phyloP scores from a whole-genome alignment of 2,329 filamentous ascomycete genomes.

The Hypoxylon sp. region DNA sequence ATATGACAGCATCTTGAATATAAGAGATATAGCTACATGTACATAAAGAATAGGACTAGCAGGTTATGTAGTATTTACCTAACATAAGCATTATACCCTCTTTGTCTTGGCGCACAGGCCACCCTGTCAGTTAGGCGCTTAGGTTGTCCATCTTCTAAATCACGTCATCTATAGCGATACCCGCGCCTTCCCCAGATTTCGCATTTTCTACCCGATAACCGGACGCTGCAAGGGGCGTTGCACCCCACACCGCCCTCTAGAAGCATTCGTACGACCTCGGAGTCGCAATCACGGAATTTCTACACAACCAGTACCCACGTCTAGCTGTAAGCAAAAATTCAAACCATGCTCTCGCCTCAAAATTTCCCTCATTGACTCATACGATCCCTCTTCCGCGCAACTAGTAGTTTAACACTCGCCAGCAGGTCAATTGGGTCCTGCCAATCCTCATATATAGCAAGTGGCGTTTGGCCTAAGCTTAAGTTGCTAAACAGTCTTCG shows the following conservation, averaged over 20 bases:
- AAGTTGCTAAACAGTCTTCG: conserved; percentile 12
- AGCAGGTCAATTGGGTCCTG: conserved; percentile 22
- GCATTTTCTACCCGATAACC: conserved; percentile 49
- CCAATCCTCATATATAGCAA: conserved; percentile 19
- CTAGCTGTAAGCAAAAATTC: conserved; percentile 16
- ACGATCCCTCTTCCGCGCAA: conserved; percentile 8
- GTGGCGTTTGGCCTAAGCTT: conserved; percentile 9
- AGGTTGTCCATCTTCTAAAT: conserved; percentile 47
- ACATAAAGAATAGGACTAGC: too few species aligned
- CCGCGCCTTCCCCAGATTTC: conserved; percentile 49
- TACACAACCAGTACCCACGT: conserved; percentile 18
- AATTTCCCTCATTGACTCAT: conserved; percentile 25
- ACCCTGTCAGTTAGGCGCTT: conserved; percentile 26
- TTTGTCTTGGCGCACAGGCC: conserved; percentile 23
- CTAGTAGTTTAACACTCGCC: conserved; percentile 8
- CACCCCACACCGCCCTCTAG: conserved; percentile 36
- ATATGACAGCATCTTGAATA: too few species aligned
- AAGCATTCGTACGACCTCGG: conserved; percentile 34
- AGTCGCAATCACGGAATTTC: conserved; percentile 39
- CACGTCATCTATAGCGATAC: conserved; percentile 50
- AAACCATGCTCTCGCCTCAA: conserved; percentile 21
- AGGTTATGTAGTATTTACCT: too few species aligned
- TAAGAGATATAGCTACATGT: too few species aligned
- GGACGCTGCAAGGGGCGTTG: conserved; percentile 45
- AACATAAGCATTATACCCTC: not conserved